Evolutionary conservation across 441 rosid species (phyloP), one percentile per base, ranked within the genome.

Genomic region (Eruca vesicaria): DNA sequence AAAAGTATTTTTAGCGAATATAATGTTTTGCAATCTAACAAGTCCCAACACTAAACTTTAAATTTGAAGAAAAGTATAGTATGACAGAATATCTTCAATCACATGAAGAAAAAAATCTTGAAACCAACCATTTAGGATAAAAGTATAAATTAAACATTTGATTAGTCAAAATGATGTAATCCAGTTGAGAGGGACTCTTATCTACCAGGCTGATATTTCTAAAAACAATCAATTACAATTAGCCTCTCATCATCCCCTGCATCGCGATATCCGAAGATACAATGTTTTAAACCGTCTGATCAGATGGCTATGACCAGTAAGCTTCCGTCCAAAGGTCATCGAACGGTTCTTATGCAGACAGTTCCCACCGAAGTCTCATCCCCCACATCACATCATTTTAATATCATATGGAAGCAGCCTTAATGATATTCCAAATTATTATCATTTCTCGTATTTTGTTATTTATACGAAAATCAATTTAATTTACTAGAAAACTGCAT

Each of bases 201-300:
- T 53, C 58, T 53, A 53, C 58, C 41, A 33, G 23, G 29, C 71
- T 69, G 66, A 55, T 69, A 62, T 32, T 69, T 70, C 53, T 56
- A 68, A 21, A 45, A 41, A 33, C 15, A 63, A 65, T 33, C 65
- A 65, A 26, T 56, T 26, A 45, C 56, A 43, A 32, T 64, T 58
- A 77, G 80, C 80, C 77, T 77, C 73, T 58, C 63, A 28, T 59
- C 55, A 66, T 71, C 58, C 31, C 19, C 64, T 58, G 35, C 6
- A 2, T 36, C 4, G 41, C 57, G 9, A 2, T 64, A 36, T 29
- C 43, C 59, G 21, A 48, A 48, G 19, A 45, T 45, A 3, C 20
- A 7, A 29, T 19, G 32, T 61, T 62, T 32, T 38, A 53, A 7
- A 69, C 74, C 65, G 75, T 69, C 32, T 28, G 66, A 76, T 63